These are phyloP conservation scores for Hydnomerulius pinastri DNA, from an alignment of 768 basidiomycete genomes.

Conservation along the genomic window DNA sequence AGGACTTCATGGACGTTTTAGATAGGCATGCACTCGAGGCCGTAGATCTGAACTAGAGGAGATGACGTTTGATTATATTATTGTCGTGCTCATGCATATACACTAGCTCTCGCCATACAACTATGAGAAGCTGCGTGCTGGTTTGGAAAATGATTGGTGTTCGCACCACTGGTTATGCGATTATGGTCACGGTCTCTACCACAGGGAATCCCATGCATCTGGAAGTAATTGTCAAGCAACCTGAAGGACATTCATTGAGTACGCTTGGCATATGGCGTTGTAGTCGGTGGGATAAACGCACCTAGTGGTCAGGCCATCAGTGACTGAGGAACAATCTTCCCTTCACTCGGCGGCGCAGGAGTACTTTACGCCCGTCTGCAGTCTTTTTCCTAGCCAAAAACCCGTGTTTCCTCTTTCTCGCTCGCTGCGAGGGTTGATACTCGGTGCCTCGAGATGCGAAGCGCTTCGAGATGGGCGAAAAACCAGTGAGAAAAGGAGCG, in stretches of 20 bases:
- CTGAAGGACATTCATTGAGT: too few relatives aligned
- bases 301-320: slow-evolving; percentile 38
- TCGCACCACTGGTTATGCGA: too few relatives aligned
- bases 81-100: not conserved
- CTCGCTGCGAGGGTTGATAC: slow-evolving; percentile 95
- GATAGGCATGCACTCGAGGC: slow-evolving; percentile 25
- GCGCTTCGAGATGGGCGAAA: slow-evolving; percentile 40
- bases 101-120: too few relatives aligned
- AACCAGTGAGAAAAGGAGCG: slow-evolving; percentile 20
- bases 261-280: too few relatives aligned
- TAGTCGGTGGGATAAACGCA: slow-evolving; percentile 17
- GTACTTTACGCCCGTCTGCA: slow-evolving; percentile 68
- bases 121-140: too few relatives aligned
- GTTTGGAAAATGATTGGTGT: too few relatives aligned
- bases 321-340: slow-evolving; percentile 82
- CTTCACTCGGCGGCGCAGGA: slow-evolving; percentile 69
- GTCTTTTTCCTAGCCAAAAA: slow-evolving; percentile 79
- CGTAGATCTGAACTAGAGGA: slow-evolving; percentile 25
- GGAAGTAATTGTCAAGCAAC: too few relatives aligned
- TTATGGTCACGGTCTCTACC: too few relatives aligned
- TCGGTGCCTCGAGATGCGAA: slow-evolving; percentile 77
- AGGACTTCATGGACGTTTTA: slow-evolving; percentile 11
- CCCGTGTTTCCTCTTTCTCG: slow-evolving; percentile 90
- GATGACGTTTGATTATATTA: too few relatives aligned
- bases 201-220: too few relatives aligned